Evolutionary conservation across 805 yeast genomes (phyloP).

Genomic region (Blastobotrys peoriensis): DNA sequence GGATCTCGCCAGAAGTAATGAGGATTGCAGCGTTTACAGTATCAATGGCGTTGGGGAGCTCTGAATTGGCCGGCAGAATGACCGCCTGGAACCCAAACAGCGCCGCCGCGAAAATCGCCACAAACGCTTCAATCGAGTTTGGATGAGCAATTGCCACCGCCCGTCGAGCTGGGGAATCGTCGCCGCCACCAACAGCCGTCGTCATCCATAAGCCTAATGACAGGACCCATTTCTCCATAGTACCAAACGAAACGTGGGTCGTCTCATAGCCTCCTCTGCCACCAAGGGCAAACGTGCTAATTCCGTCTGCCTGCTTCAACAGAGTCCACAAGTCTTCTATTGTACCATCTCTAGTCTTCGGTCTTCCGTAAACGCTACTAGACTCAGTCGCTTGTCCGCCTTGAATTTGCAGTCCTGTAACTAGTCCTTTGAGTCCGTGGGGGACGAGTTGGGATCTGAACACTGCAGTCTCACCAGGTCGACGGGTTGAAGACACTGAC

Average conservation of each 20-base stretch:
- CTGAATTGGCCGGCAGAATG: constrained; percentile 7
- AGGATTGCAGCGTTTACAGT: constrained; percentile 5
- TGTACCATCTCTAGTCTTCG: constrained; percentile 67
- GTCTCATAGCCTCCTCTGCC: constrained; percentile 6
- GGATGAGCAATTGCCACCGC: constrained; percentile 10
- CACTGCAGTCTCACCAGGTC: constrained; percentile 63
- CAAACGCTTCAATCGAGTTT: constrained; percentile 9
- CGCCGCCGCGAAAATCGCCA: constrained; percentile 8
- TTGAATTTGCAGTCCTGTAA: constrained; percentile 59
- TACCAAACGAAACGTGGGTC: constrained; percentile 25
- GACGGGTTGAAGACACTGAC: constrained; percentile 56
- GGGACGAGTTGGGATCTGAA: constrained; percentile 73
- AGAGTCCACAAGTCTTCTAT: constrained; percentile 63
- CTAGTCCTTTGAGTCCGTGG: constrained; percentile 53
- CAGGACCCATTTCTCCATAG: constrained; percentile 9
- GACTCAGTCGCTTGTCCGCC: constrained; percentile 22
- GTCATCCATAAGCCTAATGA: constrained; percentile 4
- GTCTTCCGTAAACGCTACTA: constrained; percentile 34
- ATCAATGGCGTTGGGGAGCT: constrained; percentile 3
- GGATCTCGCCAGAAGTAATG: constrained; percentile 5
- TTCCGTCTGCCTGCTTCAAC: constrained; percentile 15
- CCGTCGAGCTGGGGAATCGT: not conserved
- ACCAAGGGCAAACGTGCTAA: not conserved
- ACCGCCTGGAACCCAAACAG: constrained; percentile 11
- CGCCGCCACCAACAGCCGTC: constrained; percentile 2